Evolutionary conservation across 164 flowering plant species (phyloP).

Genomic region (Chimonanthus praecox): DNA sequence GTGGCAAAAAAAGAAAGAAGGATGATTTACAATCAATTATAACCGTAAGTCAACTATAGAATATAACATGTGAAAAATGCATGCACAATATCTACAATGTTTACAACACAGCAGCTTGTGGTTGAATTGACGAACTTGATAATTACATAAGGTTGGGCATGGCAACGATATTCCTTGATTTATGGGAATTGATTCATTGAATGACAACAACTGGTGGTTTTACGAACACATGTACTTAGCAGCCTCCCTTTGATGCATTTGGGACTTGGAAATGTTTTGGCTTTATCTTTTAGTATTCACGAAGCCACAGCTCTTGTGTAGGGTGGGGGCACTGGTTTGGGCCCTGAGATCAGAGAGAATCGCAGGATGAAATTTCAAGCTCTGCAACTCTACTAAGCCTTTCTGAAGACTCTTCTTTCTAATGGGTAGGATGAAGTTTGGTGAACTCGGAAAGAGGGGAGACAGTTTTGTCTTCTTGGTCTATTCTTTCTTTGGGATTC

Average conservation of each 20-base stretch:
- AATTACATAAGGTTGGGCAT: neutral
- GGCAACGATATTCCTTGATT: neutral
- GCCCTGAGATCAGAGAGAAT: neutral
- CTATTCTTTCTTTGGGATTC: neutral
- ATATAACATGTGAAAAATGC: too few species aligned
- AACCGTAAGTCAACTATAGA: too few species aligned
- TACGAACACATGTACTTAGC: neutral
- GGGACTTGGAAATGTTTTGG: neutral
- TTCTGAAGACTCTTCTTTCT: neutral
- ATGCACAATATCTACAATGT: too few species aligned
- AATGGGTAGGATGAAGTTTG: neutral
- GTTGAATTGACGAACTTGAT: neutral
- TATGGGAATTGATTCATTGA: neutral
- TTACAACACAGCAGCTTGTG: neutral
- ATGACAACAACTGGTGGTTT: neutral
- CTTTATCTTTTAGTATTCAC: neutral
- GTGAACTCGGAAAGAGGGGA: neutral
- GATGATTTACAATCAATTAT: too few species aligned
- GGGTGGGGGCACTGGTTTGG: neutral
- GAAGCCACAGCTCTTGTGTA: neutral
- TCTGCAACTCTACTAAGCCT: neutral
- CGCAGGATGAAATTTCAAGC: neutral
- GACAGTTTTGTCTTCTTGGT: neutral
- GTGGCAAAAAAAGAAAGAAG: too few species aligned
- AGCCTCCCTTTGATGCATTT: neutral